Evolutionary conservation across 108 stramenopile species (phyloP), one percentile per base, ranked within the genome.

Genomic region (Cyclotella cryptica): DNA sequence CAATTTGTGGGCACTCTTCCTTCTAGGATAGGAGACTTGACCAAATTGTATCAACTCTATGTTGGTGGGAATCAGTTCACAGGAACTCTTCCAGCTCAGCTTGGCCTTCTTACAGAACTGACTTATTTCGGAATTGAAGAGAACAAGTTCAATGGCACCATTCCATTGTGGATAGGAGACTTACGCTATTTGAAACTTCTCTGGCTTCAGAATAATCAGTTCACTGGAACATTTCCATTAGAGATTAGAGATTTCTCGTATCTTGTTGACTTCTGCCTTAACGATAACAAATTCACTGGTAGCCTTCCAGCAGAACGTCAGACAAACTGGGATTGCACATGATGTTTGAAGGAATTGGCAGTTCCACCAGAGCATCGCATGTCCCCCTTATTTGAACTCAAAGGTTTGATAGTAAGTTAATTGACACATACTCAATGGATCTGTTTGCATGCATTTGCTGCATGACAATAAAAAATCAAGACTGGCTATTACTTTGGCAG

Each of bases 1-100:
- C 21, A 18, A 13, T 47, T 74, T 45, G 51, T 2, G 2, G 72
- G 72, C n/a, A n/a, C 64, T 0, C 30, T 74, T 24, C 72, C 72
- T 22, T 42, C 28, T 21, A 27, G 67, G 12, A 1, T 62, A 35
- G 60, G 60, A 40, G 35, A 19, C 39, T 62, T 62, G 5, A 18
- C 1, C 35, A 12, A 40, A 18, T 40, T 40, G 60, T 35, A 11
- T 40, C 8, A 51, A 19, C 49, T 51, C 19, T 17, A 19, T 19
- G n/a, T n/a, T 40, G n/a, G 14, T 14, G 17, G 19, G 3, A 58
- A 58, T 58, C 19, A 22, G 13, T 58, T 58, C 27, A 58, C 57
- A 27, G 57, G 57, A 22, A 58, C 22, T 58, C 57, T 58, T 5
- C 57, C 57, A 58, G 6, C 57, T 14, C 10, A 58, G 27, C 22